phyloP scores from a whole-genome alignment of 2,329 filamentous ascomycete genomes.

The Acrodontium crateriforme region DNA sequence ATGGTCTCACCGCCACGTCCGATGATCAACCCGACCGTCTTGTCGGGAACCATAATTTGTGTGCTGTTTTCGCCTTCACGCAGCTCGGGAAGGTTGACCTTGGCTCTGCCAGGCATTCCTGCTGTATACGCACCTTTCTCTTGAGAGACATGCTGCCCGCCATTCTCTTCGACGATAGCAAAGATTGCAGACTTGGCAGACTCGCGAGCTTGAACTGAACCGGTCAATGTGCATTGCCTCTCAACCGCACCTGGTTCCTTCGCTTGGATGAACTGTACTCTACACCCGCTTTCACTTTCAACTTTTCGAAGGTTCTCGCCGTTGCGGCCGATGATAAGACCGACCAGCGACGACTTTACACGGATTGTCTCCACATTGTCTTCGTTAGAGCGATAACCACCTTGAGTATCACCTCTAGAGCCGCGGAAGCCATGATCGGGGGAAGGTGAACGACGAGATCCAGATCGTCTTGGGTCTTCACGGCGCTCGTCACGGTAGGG shows the following conservation, averaged over 20 bases:
- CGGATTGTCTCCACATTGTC: conserved; percentile 70
- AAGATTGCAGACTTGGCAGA: conserved; percentile 74
- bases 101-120: conserved; percentile 22
- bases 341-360: conserved; percentile 76
- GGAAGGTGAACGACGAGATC: conserved; percentile 59
- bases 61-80: conserved; percentile 73
- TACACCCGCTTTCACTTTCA: conserved; percentile 66
- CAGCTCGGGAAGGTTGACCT: conserved; percentile 35
- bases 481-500: conserved; percentile 78
- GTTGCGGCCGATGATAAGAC: conserved; percentile 78
- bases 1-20: conserved; percentile 90
- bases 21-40: conserved; percentile 84
- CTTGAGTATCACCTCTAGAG: conserved; percentile 10
- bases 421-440: conserved; percentile 31
- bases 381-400: conserved; percentile 30
- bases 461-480: conserved; percentile 44
- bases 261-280: conserved; percentile 77
- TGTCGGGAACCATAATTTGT: conserved; percentile 90
- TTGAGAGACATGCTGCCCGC: conserved; percentile 34
- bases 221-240: conserved; percentile 76
- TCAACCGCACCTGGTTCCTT: conserved; percentile 56
- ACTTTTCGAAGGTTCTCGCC: conserved; percentile 80
- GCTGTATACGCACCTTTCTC: conserved; percentile 22
- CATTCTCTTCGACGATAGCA: conserved; percentile 77
- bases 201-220: conserved; percentile 54